Conservation (phyloP, 2,329 filamentous ascomycete genomes). For the Truncatella angustata region DNA sequence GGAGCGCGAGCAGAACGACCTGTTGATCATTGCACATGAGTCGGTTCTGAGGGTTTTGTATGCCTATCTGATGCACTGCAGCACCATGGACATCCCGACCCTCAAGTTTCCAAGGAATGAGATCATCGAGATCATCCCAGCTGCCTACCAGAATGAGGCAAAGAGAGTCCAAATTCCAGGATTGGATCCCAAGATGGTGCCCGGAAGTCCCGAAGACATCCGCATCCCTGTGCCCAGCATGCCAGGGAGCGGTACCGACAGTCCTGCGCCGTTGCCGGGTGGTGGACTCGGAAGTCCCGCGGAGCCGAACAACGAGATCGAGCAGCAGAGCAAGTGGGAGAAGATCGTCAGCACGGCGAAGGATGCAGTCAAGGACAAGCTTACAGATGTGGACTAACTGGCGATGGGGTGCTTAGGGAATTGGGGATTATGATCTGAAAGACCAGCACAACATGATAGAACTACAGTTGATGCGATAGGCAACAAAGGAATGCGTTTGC, state of each 20-base stretch:
- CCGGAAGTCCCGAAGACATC: constrained; percentile 77
- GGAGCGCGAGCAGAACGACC: constrained; percentile 92
- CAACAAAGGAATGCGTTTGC: too few species aligned
- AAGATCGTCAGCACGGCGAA: constrained; percentile 28
- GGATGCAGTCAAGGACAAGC: constrained; percentile 30
- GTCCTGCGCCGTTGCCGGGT: constrained; percentile 42
- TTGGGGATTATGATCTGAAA: background rate
- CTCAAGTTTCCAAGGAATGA: constrained; percentile 93
- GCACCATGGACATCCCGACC: constrained; percentile 88
- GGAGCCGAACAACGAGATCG: constrained; percentile 32
- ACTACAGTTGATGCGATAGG: background rate
- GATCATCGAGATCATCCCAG: constrained; percentile 98
- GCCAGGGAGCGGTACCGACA: constrained; percentile 33
- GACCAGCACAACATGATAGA: background rate
- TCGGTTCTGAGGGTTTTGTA: constrained; percentile 96
- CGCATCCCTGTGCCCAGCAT: constrained; percentile 66
- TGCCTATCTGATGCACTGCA: constrained; percentile 97
- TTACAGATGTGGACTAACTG: constrained; percentile 28
- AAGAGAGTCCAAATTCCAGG: constrained; percentile 84
- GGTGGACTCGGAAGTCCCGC: constrained; percentile 46
- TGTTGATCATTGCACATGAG: constrained; percentile 98
- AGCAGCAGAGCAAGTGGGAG: constrained; percentile 23
- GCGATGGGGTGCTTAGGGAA: background rate
- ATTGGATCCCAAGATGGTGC: constrained; percentile 64
- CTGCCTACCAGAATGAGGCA: constrained; percentile 94